Conservation (phyloP, 2,329 filamentous ascomycete genomes). For the Fusarium dlaminii region DNA sequence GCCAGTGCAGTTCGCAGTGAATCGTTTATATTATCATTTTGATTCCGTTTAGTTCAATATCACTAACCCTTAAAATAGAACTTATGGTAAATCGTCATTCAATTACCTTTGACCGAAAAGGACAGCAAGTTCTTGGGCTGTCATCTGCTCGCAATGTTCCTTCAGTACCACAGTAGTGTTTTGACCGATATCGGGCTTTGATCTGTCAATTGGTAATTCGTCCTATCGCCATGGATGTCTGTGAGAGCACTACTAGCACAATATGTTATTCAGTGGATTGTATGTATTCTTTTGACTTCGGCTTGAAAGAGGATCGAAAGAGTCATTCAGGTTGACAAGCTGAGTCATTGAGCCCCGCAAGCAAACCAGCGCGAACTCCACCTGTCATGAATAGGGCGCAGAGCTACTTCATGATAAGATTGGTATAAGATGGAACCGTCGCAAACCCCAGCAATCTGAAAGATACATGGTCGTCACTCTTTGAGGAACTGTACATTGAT, state of each 20-base stretch:
- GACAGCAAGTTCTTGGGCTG: accelerated
- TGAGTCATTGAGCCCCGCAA: not conserved
- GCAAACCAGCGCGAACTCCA: not conserved
- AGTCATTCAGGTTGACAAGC: not conserved
- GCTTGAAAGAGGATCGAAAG: too few species aligned
- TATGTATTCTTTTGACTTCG: not conserved
- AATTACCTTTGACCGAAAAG: not conserved
- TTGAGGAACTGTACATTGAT: not conserved
- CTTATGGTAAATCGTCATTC: accelerated
- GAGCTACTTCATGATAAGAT: not conserved
- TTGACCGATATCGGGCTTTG: too few species aligned
- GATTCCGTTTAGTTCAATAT: not conserved
- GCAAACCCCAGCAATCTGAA: not conserved
- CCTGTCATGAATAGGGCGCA: not conserved
- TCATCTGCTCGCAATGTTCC: not conserved
- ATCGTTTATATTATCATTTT: not conserved
- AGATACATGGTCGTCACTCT: accelerated
- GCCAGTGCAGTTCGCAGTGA: not conserved
- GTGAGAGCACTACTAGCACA: accelerated
- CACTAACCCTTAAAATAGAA: accelerated
- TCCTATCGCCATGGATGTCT: not conserved
- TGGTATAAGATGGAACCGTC: not conserved
- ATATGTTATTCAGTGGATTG: not conserved
- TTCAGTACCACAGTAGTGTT: accelerated
- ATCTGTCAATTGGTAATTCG: accelerated